Evolutionary conservation across 768 basidiomycete species (phyloP).

Genomic region (Suillus tomentosus): DNA sequence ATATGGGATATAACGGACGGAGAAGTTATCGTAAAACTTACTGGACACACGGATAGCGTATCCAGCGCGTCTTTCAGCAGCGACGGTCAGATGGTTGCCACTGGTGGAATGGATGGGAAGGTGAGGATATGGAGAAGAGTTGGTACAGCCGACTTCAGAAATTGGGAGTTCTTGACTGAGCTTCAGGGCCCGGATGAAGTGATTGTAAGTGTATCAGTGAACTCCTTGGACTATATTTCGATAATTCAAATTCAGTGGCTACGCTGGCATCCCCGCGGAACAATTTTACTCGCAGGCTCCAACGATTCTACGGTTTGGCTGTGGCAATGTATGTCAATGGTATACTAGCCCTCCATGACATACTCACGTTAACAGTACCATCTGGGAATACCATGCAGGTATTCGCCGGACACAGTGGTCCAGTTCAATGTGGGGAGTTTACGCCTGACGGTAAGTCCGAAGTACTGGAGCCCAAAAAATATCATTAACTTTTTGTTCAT

Average conservation of each 20-base stretch:
- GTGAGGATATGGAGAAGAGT: conserved; percentile 91
- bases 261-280: conserved; percentile 94
- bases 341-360: conserved; percentile 10
- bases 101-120: conserved; percentile 98
- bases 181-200: conserved; percentile 95
- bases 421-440: conserved; percentile 87
- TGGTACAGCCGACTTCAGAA: conserved; percentile 67
- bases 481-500: conserved; percentile 12
- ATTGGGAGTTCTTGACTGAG: conserved; percentile 94
- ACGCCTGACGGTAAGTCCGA: conserved; percentile 75
- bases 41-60: conserved; percentile 94
- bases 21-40: conserved; percentile 78
- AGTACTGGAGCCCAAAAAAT: not conserved
- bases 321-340: conserved; percentile 80
- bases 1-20: conserved; percentile 89
- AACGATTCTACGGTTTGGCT: conserved; percentile 96
- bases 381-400: conserved; percentile 96
- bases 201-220: conserved; percentile 58
- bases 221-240: conserved; percentile 1
- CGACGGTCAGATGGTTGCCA: conserved; percentile 92
- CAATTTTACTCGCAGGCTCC: conserved; percentile 85
- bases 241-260: conserved; percentile 69
- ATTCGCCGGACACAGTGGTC: conserved; percentile 84
- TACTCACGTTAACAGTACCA: conserved; percentile 61
- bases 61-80: conserved; percentile 74